Percentiles rank a stretch among this genome's conserved stretches.
Evolutionary conservation across 352 stramenopile genomes (phyloP).

Genomic region (Globisporangium takayamanum): DNA sequence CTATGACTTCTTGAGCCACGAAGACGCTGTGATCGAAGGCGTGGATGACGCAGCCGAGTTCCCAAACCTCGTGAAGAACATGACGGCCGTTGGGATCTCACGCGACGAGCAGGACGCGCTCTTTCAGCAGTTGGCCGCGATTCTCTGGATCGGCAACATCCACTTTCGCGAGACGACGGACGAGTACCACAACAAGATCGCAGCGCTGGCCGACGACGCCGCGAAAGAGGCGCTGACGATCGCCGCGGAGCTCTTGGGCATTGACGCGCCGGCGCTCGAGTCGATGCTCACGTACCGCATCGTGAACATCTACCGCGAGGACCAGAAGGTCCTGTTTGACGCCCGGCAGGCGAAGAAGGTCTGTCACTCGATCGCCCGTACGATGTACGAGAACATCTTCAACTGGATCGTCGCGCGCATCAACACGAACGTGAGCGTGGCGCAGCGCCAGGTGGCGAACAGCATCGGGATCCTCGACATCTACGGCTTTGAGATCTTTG

Average conservation of each 20-base stretch:
- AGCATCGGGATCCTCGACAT: conserved; percentile 88
- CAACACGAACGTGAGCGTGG: conserved; percentile 79
- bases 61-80: conserved; percentile 46
- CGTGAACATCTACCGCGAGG: conserved; percentile 73
- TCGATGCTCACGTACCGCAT: conserved; percentile 71
- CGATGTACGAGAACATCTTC: conserved; percentile 88
- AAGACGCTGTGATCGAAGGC: conserved; percentile 61
- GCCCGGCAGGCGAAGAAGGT: conserved; percentile 76
- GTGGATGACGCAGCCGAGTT: conserved; percentile 76
- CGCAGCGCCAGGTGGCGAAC: conserved; percentile 52
- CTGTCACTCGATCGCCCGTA: conserved; percentile 79
- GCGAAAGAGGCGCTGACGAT: conserved; percentile 47
- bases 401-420: conserved; percentile 83
- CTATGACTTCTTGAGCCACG: conserved; percentile 67
- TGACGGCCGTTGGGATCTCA: conserved; percentile 66
- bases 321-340: conserved; percentile 75
- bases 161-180: conserved; percentile 68
- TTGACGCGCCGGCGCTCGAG: conserved; percentile 57
- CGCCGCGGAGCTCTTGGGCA: conserved; percentile 53
- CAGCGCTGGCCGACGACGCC: conserved; percentile 51
- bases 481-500: conserved; percentile 89
- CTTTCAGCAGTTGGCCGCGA: conserved; percentile 72
- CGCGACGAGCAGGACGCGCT: conserved; percentile 64
- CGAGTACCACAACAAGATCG: conserved; percentile 67
- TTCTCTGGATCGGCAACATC: conserved; percentile 84